These are phyloP conservation scores for Phytopythium sindhum DNA, from an alignment of 352 stramenopile genomes.

Conservation along the genomic window DNA sequence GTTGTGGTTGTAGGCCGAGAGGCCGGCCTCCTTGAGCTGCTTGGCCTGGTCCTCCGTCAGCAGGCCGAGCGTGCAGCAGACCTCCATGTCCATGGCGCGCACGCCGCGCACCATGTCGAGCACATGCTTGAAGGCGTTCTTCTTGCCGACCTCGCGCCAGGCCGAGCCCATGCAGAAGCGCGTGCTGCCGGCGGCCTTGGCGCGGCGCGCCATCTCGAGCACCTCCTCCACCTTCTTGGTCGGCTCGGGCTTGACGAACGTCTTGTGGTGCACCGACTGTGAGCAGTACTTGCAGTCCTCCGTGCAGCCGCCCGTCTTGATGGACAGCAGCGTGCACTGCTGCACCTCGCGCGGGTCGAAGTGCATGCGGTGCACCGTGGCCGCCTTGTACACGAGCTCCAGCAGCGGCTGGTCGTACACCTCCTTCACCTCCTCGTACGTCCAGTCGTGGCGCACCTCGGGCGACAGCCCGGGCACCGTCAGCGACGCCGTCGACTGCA, in stretches of 20 bases:
- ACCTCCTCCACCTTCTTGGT: constrained; percentile 97
- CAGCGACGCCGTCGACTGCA: constrained; percentile 42
- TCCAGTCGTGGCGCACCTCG: constrained; percentile 89
- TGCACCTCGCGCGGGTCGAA: constrained; percentile 97
- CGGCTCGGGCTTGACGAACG: constrained; percentile 97
- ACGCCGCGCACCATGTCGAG: constrained; percentile 96
- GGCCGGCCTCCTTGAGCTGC: constrained; percentile 96
- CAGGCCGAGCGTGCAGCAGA: constrained; percentile 98
- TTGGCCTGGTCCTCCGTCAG: constrained; percentile 93
- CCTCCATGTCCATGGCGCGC: constrained; percentile 89
- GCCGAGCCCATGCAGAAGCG: constrained; percentile 98
- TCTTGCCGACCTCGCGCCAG: constrained; percentile 97
- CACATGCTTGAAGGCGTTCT: constrained; percentile 98
- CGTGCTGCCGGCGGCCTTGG: constrained; percentile 95
- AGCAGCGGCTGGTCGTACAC: constrained; percentile 95
- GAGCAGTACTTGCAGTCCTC: constrained; percentile 96
- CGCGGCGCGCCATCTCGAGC: constrained; percentile 91
- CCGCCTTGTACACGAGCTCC: constrained; percentile 96
- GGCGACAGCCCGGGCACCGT: constrained; percentile 63
- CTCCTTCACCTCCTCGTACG: constrained; percentile 92
- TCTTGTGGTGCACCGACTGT: constrained; percentile 95
- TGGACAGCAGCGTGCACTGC: constrained; percentile 96
- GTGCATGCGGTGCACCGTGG: constrained; percentile 96
- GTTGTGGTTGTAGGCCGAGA: constrained; percentile 99
- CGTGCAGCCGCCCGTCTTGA: constrained; percentile 96